A percentile compares a stretch with the other conserved stretches of the same genome.
Conservation (phyloP, 305 asterid genomes). For the Plantago rigida region DNA sequence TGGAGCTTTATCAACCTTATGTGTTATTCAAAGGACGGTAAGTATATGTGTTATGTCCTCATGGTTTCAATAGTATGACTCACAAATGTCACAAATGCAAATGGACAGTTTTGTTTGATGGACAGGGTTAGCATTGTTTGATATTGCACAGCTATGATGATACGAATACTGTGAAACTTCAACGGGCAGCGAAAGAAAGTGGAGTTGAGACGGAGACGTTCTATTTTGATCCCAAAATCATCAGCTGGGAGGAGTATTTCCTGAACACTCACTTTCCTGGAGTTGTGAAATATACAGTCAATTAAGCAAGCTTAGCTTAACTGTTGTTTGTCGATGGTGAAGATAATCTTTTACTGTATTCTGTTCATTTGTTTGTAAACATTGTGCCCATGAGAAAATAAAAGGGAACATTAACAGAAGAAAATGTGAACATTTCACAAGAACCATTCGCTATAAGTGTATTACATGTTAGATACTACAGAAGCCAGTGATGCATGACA, state of each 20-base stretch:
- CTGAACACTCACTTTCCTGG: conserved; percentile 12
- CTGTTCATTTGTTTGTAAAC: too few species aligned
- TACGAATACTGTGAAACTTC: conserved; percentile 5
- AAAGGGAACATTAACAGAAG: too few species aligned
- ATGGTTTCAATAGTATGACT: too few species aligned
- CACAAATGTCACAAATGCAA: background rate
- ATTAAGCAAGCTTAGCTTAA: background rate
- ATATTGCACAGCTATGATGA: conserved; percentile 3
- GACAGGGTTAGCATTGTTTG: too few species aligned
- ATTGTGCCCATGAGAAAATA: too few species aligned
- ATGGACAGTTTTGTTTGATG: too few species aligned
- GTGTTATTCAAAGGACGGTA: conserved; percentile 8
- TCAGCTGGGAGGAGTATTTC: conserved; percentile 5
- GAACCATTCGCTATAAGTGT: too few species aligned
- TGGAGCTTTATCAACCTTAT: conserved; percentile 8
- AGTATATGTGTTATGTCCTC: background rate
- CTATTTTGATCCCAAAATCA: conserved; percentile 9
- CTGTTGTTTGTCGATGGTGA: too few species aligned
- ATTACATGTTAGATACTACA: too few species aligned
- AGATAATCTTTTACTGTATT: too few species aligned
- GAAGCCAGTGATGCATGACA: too few species aligned
- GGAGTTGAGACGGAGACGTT: conserved; percentile 4
- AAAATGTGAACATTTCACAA: too few species aligned
- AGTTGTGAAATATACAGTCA: conserved; percentile 7
- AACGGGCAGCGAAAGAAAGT: conserved; percentile 2